Percentiles rank a stretch among this genome's conserved stretches.
phyloP scores from a whole-genome alignment of 768 basidiomycete species.

The Mycena amicta region DNA sequence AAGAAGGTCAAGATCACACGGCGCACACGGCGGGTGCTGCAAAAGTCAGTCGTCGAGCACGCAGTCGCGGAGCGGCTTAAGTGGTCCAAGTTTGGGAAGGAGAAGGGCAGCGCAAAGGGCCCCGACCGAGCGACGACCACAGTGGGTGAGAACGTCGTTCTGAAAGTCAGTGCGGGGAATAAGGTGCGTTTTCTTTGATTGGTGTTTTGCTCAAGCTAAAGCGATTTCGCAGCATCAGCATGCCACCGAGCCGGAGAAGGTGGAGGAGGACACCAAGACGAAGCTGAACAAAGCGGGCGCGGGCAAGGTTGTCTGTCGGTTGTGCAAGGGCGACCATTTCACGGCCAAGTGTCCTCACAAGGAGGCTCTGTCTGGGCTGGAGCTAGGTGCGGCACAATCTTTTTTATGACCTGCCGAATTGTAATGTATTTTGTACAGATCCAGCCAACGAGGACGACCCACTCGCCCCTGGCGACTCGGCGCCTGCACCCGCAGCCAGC shows the following conservation, averaged over 20 bases:
- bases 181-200: too few species aligned
- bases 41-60: conserved; percentile 93
- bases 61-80: conserved; percentile 90
- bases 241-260: conserved; percentile 63
- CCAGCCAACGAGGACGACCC: conserved; percentile 43
- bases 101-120: conserved; percentile 83
- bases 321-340: conserved; percentile 97
- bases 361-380: conserved; percentile 83
- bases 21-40: conserved; percentile 81
- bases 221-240: conserved; percentile 35
- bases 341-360: conserved; percentile 99
- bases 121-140: conserved; percentile 94
- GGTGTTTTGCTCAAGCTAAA: too few species aligned
- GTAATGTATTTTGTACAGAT: too few species aligned
- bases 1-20: conserved; percentile 96
- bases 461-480: conserved; percentile 31
- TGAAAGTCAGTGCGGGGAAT: conserved; percentile 60
- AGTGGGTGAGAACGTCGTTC: conserved; percentile 63
- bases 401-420: too few species aligned
- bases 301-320: conserved; percentile 87
- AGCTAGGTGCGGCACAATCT: conserved; percentile 48
- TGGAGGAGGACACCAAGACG: conserved; percentile 66
- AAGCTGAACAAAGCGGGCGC: conserved; percentile 74
- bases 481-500: conserved; percentile 38
- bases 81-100: conserved; percentile 93